Base-by-base conservation (phyloP, 805 yeast genomes). In the Lipomyces starkeyi region DNA sequence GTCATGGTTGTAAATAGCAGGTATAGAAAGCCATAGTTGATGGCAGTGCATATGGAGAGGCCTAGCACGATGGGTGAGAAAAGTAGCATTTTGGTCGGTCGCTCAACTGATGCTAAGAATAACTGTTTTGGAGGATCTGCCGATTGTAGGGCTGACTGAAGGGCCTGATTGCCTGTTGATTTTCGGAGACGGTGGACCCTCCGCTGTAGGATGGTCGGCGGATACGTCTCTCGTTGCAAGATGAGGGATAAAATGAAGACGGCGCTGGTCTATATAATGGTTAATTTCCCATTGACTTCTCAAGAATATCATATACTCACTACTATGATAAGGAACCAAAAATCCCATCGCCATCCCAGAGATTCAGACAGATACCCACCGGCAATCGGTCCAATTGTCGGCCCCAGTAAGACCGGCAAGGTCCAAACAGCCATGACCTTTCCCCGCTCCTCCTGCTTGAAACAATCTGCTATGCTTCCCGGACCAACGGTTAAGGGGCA, bases 281-380 rank as follows among this genome's bases (percentile, higher is more conserved):
- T 40, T 40, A 40, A 40, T 14, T 17, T 13, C 17, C 14, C 47
- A 17, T 14, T 2, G 6, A 13, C 7, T 6, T 2, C 47, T 40
- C 47, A 40, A 40, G 11, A 14, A 40, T 2, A 84, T 77, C 7
- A 76, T 40, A 2, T 40, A 40, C 20, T 40, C 20, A 40, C 47
- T 17, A 40, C 47, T 40, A 73, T 73, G 25, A 71, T 35, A 59
- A 83, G 77, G 13, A 88, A 83, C 86, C 90, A 87, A 74, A 87
- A 88, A 54, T 85, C 77, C 92, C 91, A 89, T 79, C 92, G 83
- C 92, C 92, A 89, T 34, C 88, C 86, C 14, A 81, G 83, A 70
- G 84, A 78, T 73, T 85, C 89, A 63, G 86, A 87, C 68, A 88
- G 80, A 66, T 81, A 83, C 56, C 91, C 90, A 9, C 76, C 75